Percentiles rank a stretch among this genome's conserved stretches.
These are phyloP conservation scores for Pythium periplocum DNA, from an alignment of 352 stramenopile species.

Conservation along the genomic window DNA sequence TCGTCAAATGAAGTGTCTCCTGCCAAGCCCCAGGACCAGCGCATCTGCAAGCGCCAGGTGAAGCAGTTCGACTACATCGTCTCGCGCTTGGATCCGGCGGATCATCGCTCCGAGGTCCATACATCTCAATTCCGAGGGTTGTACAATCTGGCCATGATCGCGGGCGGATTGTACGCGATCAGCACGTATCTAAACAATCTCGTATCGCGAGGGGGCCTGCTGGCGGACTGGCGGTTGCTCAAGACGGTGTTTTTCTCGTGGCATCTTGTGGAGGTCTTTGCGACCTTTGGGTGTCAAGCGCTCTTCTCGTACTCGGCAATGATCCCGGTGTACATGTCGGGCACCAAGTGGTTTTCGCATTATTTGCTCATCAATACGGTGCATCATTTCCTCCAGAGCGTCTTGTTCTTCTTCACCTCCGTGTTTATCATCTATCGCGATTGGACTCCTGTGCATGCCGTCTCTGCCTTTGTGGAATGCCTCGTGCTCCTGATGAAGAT, in stretches of 20 bases:
- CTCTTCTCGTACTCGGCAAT: conserved; percentile 73
- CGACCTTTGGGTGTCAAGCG: conserved; percentile 55
- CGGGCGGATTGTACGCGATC: conserved; percentile 56
- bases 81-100: conserved; percentile 62
- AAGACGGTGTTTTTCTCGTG: conserved; percentile 69
- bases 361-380: conserved; percentile 58
- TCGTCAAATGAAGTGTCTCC: too few relatives aligned
- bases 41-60: conserved; percentile 16
- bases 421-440: conserved; percentile 65
- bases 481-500: conserved; percentile 80
- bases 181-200: conserved; percentile 54
- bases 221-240: conserved; percentile 50
- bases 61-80: conserved; percentile 61
- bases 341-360: conserved; percentile 27
- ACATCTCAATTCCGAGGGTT: conserved; percentile 71
- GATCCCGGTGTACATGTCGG: conserved; percentile 63
- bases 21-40: too few relatives aligned
- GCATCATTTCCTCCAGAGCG: conserved; percentile 65
- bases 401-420: conserved; percentile 66
- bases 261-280: conserved; percentile 64
- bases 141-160: conserved; percentile 74
- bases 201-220: conserved; percentile 39
- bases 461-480: conserved; percentile 73
- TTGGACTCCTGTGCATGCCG: conserved; percentile 67
- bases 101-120: conserved; percentile 61